phyloP scores from a whole-genome alignment of 306 rosid species.

The Ammopiptanthus mongolicus region DNA sequence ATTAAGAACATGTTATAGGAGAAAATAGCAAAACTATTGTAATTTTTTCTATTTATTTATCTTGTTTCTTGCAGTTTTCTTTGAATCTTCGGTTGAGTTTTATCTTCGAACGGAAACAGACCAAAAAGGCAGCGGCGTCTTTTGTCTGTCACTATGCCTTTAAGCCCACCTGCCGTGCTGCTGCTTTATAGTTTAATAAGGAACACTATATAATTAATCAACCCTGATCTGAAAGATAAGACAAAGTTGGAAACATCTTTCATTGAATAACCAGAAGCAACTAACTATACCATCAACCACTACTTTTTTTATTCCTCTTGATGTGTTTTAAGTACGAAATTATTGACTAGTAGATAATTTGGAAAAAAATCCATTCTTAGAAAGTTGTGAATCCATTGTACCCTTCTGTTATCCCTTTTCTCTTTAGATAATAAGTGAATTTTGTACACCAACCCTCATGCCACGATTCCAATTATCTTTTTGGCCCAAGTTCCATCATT shows the following conservation, averaged over 20 bases:
- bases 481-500: neutral
- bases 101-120: neutral
- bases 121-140: neutral
- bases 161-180: conserved; percentile 4
- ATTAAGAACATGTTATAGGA: too few species aligned
- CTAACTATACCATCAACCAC: neutral
- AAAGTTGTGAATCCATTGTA: neutral
- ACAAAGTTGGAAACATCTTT: conserved; percentile 22
- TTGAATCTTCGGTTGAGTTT: neutral
- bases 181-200: neutral
- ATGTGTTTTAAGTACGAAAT: neutral
- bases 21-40: too few species aligned
- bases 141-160: conserved; percentile 15
- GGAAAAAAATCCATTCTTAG: neutral
- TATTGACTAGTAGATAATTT: neutral
- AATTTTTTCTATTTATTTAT: neutral
- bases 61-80: neutral
- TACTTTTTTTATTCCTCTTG: neutral
- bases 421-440: neutral
- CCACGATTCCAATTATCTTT: neutral
- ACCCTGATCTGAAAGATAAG: conserved; percentile 1
- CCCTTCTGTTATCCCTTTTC: neutral
- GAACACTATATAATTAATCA: neutral
- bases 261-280: neutral
- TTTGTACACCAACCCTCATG: neutral